Conservation (phyloP, 106 monocot species). For the Agapanthus africanus region DNA sequence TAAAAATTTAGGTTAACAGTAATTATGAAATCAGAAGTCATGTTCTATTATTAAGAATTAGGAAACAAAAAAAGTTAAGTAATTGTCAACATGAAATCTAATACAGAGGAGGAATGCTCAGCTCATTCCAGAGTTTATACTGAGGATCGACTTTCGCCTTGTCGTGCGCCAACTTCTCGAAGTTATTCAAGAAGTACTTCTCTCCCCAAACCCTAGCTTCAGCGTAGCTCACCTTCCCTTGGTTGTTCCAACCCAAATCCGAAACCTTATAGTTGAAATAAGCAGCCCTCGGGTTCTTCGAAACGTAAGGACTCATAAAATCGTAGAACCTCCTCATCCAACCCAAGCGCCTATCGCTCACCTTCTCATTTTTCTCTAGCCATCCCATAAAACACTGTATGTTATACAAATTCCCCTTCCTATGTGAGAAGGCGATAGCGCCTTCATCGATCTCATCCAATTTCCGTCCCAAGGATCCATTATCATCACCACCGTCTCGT, state of each 20-base stretch:
- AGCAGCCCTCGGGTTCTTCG: constrained; percentile 13
- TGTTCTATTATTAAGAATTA: too few relatives aligned
- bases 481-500: constrained; percentile 8
- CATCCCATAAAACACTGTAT: constrained; percentile 20
- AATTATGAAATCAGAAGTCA: too few relatives aligned
- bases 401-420: constrained; percentile 30
- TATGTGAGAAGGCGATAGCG: constrained; percentile 24
- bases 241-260: too few relatives aligned
- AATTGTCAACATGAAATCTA: too few relatives aligned
- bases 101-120: constrained; percentile 8
- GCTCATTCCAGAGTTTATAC: constrained; percentile 1
- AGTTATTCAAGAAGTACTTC: constrained; percentile 12
- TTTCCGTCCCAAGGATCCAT: constrained; percentile 25
- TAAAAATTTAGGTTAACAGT: too few relatives aligned
- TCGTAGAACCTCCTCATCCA: constrained; percentile 14
- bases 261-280: too few relatives aligned
- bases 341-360: background rate
- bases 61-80: too few relatives aligned
- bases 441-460: constrained; percentile 19
- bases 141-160: background rate
- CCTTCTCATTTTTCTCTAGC: constrained; percentile 6
- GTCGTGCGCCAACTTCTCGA: constrained; percentile 1
- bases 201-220: constrained; percentile 9
- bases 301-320: constrained; percentile 13
- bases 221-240: background rate